Evolutionary conservation across 345 rosid genomes (phyloP), one percentile per base, ranked within the genome.

Genomic region (Capsella bursapastoris): DNA sequence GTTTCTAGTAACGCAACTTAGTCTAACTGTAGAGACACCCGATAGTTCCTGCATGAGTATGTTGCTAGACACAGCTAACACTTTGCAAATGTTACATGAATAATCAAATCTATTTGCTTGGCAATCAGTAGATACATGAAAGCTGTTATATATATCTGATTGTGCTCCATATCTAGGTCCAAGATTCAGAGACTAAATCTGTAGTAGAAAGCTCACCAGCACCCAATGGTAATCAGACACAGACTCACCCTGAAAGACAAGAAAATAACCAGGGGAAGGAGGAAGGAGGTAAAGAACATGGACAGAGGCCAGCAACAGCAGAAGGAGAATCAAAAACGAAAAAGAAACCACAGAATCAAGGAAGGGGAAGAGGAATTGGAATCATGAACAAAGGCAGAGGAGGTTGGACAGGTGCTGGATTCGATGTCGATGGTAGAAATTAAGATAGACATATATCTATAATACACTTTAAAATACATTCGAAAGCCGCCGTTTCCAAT

Each of bases 381-480:
- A 81, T 78, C 55, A 60, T 84, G 48, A 81, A 78, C 57, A 89
- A 84, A 81, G 87, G 88, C 28, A 80, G 90, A 83, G 91, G 93
- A 64, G 98, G 88, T 25, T 93, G 97, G 93, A 89, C 95, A 0
- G 92, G 97, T 64, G 61, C 86, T 57, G 86, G 86, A 76, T 92
- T 90, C 55, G 95, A 89, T 74, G 96, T 86, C 38, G 96, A 87
- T 80, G 89, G 88, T 57, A 84, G 90, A 80, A 82, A 63, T 66
- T 61, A 18, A 73, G 22, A 29, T 85, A 22, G 25, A 79, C 81
- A 57, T 27, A n/a, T 6, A 27, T 27, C 25, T 50, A 58, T 57
- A 29, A 16, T 31, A 50, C 6, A 59, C 15, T 4, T 4, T 40
- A 5, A 49, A 29, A 41, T 53, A 43, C 40, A 18, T 51, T 55